Evolutionary conservation across 441 rosid species (phyloP).

Genomic region (Croton setiger): DNA sequence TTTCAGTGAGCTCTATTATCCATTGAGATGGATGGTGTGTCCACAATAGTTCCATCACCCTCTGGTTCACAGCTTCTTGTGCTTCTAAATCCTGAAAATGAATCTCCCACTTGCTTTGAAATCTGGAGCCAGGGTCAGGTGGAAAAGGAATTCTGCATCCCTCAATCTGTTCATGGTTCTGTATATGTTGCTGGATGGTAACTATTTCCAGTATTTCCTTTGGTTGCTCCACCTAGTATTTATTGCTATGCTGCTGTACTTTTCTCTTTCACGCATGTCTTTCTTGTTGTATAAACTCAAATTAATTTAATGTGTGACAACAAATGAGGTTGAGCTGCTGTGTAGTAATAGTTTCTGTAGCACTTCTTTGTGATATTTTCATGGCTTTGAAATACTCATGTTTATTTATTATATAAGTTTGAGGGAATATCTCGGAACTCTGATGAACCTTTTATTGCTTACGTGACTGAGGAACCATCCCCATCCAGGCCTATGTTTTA

Average conservation of each 20-base stretch:
- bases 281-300: background rate
- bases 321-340: background rate
- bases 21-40: conserved; percentile 67
- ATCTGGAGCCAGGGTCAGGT: conserved; percentile 73
- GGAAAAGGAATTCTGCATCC: conserved; percentile 78
- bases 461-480: conserved; percentile 82
- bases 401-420: conserved; percentile 52
- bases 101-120: conserved; percentile 78
- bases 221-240: background rate
- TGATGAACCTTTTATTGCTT: conserved; percentile 72
- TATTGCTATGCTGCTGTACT: background rate
- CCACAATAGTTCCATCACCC: conserved; percentile 74
- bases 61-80: conserved; percentile 84
- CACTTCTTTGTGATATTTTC: background rate
- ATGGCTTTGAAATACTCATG: conserved; percentile 12
- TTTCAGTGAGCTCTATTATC: conserved; percentile 90
- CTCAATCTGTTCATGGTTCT: conserved; percentile 82
- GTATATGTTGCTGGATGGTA: conserved; percentile 87
- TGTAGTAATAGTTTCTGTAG: background rate
- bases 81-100: conserved; percentile 71
- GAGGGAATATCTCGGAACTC: conserved; percentile 93
- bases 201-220: background rate
- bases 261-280: conserved; percentile 7
- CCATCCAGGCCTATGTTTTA: conserved; percentile 58
- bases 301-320: background rate